These are phyloP conservation scores for Cercophora sp. DNA, from an alignment of 495 filamentous ascomycete genomes.

Conservation along the genomic window DNA sequence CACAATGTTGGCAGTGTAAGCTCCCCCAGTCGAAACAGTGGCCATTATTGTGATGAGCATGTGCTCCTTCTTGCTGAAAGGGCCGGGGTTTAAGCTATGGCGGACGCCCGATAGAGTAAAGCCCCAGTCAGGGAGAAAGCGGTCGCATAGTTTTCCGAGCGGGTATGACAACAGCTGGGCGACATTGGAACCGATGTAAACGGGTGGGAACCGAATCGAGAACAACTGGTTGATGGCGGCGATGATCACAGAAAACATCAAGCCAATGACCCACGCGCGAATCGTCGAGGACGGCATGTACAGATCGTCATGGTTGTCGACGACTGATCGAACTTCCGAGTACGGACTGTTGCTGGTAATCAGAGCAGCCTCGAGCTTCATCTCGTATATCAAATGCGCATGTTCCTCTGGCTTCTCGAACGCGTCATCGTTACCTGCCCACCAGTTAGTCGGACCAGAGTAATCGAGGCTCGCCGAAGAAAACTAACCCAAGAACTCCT, in stretches of 20 bases:
- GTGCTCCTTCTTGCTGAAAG: slow-evolving; percentile 47
- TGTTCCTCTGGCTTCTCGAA: slow-evolving; percentile 28
- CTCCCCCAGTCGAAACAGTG: slow-evolving; percentile 26
- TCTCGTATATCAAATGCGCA: slow-evolving; percentile 32
- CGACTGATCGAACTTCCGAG: slow-evolving; percentile 45
- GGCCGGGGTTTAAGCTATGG: slow-evolving; percentile 44
- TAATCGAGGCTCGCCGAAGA: neutral
- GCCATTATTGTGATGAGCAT: slow-evolving; percentile 46
- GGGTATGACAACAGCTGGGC: slow-evolving; percentile 37
- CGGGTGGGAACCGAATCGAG: slow-evolving; percentile 33
- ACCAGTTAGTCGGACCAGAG: neutral
- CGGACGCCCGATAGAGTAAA: slow-evolving; percentile 32
- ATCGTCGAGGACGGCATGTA: slow-evolving; percentile 31
- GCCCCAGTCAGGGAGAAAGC: slow-evolving; percentile 32
- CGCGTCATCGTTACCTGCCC: slow-evolving; percentile 21
- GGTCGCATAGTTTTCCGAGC: slow-evolving; percentile 32
- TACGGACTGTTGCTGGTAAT: slow-evolving; percentile 43
- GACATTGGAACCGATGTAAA: slow-evolving; percentile 29
- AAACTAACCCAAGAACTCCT: slow-evolving; percentile 29
- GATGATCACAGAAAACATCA: slow-evolving; percentile 29
- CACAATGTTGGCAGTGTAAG: slow-evolving; percentile 37
- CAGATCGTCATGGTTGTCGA: slow-evolving; percentile 40
- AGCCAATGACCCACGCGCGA: slow-evolving; percentile 34
- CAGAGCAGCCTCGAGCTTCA: slow-evolving; percentile 39
- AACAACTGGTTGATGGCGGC: slow-evolving; percentile 37